Conservation (phyloP, 176 grass and related monocot species). For the Ensete ventricosum region DNA sequence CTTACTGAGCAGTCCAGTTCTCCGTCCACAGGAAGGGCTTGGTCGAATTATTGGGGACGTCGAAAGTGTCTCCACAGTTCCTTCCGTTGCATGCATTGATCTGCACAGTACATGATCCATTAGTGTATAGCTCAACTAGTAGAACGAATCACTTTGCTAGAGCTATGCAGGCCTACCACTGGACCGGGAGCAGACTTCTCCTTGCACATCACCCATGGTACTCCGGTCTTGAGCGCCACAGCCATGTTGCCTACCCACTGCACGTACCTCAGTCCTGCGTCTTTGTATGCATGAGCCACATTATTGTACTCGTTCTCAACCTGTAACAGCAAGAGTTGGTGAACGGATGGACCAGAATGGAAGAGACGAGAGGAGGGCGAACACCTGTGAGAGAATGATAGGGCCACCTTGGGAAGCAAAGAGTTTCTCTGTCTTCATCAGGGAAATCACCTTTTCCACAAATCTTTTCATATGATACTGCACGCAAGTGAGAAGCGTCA, state of each 20-base stretch:
- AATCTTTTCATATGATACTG: constrained; percentile 66
- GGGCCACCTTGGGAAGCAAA: constrained; percentile 80
- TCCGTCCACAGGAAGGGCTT: constrained; percentile 79
- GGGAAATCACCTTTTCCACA: constrained; percentile 39
- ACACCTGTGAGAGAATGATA: constrained; percentile 89
- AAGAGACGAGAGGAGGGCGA: neutral
- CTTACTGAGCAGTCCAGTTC: constrained; percentile 99
- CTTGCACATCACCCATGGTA: constrained; percentile 96
- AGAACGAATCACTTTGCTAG: neutral
- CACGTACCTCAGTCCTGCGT: constrained; percentile 49
- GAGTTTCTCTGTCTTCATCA: constrained; percentile 71
- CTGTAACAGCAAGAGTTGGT: constrained; percentile 12
- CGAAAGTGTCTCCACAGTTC: constrained; percentile 87
- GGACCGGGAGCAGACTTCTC: constrained; percentile 58
- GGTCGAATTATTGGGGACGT: constrained; percentile 26
- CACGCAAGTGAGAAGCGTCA: constrained; percentile 1
- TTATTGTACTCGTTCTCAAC: constrained; percentile 94
- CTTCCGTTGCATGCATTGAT: constrained; percentile 94
- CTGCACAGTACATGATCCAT: constrained; percentile 19
- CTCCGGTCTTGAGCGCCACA: constrained; percentile 24
- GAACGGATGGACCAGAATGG: neutral
- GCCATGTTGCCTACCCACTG: constrained; percentile 66
- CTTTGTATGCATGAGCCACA: constrained; percentile 37
- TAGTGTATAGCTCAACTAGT: neutral
- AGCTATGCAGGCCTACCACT: constrained; percentile 47